Evolutionary conservation across 768 basidiomycete species (phyloP).

Genomic region (Xerocomellus intermedius): DNA sequence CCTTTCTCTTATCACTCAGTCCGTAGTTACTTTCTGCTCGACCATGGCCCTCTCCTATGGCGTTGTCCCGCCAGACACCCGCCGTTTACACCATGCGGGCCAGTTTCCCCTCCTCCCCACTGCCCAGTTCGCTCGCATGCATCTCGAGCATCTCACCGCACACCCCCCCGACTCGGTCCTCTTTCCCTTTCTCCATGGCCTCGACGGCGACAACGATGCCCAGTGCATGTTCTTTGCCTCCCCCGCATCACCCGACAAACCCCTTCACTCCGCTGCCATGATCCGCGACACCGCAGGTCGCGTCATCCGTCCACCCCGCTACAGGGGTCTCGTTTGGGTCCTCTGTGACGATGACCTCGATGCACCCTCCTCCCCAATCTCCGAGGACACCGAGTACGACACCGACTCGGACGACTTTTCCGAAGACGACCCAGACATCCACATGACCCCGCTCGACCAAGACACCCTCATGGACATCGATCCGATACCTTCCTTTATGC

Average conservation of each 20-base stretch:
- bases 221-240: slow-evolving; percentile 79
- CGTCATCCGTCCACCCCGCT: slow-evolving; percentile 39
- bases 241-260: slow-evolving; percentile 22
- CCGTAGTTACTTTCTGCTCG: neutral
- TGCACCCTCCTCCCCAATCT: slow-evolving; percentile 10
- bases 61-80: slow-evolving; percentile 19
- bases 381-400: slow-evolving; percentile 32
- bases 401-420: slow-evolving; percentile 30
- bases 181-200: slow-evolving; percentile 87
- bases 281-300: slow-evolving; percentile 25
- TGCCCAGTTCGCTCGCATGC: slow-evolving; percentile 56
- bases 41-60: slow-evolving; percentile 19
- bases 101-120: slow-evolving; percentile 37
- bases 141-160: slow-evolving; percentile 58
- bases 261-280: slow-evolving; percentile 22
- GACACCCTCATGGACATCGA: slow-evolving; percentile 31
- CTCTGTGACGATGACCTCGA: slow-evolving; percentile 69
- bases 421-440: slow-evolving; percentile 25
- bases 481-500: slow-evolving; percentile 34
- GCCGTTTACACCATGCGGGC: neutral
- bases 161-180: slow-evolving; percentile 80
- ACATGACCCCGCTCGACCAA: slow-evolving; percentile 31
- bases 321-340: slow-evolving; percentile 83
- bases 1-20: slow-evolving; percentile 20
- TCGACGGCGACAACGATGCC: slow-evolving; percentile 75